phyloP scores from a whole-genome alignment of 1,284 basidiomycete species.

The Heterobasidion irregulare region DNA sequence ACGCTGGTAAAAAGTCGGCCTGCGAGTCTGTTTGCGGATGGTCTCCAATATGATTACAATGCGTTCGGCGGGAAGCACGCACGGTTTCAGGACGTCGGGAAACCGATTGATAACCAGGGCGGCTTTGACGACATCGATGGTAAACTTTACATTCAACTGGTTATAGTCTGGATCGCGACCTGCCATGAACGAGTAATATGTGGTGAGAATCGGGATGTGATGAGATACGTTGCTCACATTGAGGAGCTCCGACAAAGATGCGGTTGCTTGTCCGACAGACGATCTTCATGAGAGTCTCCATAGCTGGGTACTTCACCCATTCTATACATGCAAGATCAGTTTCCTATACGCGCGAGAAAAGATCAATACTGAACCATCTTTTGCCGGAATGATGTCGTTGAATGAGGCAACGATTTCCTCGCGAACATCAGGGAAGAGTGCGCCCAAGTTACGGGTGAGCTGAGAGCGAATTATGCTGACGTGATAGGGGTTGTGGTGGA shows the following conservation, averaged over 20 bases:
- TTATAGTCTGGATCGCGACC: constrained; percentile 31
- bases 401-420: constrained; percentile 27
- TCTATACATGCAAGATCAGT: constrained; percentile 17
- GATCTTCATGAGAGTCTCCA: constrained; percentile 27
- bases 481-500: constrained; percentile 20
- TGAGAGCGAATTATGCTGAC: constrained; percentile 19
- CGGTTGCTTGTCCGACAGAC: constrained; percentile 31
- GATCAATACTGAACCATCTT: neutral
- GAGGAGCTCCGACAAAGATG: constrained; percentile 30
- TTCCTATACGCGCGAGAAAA: neutral
- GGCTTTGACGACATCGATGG: constrained; percentile 20
- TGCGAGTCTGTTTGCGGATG: constrained; percentile 13
- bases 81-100: constrained; percentile 32
- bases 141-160: constrained; percentile 24
- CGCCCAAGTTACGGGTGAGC: constrained; percentile 25
- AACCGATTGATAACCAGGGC: constrained; percentile 21
- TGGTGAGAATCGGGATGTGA: neutral
- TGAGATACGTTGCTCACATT: constrained; percentile 20
- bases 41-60: neutral
- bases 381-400: constrained; percentile 17
- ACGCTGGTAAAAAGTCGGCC: constrained; percentile 16
- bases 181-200: constrained; percentile 9
- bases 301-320: constrained; percentile 26
- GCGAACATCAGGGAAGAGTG: constrained; percentile 21
- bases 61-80: constrained; percentile 9